Evolutionary conservation across 2,329 filamentous ascomycete species (phyloP).

Genomic region (Cryphonectria parasitica): DNA sequence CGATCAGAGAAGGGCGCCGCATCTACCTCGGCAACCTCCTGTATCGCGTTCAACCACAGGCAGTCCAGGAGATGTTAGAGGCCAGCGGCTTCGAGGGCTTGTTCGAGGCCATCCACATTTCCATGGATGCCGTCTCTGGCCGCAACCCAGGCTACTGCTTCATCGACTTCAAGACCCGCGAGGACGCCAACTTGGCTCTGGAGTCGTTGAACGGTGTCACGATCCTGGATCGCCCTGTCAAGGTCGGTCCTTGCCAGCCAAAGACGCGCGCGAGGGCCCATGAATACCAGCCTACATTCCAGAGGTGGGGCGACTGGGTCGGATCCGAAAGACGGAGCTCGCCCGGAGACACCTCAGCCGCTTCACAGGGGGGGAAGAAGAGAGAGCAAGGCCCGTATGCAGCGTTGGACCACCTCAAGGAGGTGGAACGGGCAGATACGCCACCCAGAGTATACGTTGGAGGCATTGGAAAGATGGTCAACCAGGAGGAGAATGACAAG

Average conservation of each 20-base stretch:
- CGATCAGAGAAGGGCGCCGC: slow-evolving; percentile 37
- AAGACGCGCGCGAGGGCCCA: slow-evolving; percentile 40
- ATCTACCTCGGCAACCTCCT: slow-evolving; percentile 70
- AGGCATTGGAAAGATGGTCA: slow-evolving; percentile 52
- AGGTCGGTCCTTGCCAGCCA: slow-evolving; percentile 67
- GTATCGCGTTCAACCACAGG: slow-evolving; percentile 51
- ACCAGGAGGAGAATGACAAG: slow-evolving; percentile 50
- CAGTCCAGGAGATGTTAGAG: slow-evolving; percentile 42
- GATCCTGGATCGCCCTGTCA: slow-evolving; percentile 62
- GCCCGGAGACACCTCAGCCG: not conserved
- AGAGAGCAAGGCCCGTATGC: slow-evolving; percentile 35
- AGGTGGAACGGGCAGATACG: slow-evolving; percentile 37
- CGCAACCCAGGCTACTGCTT: slow-evolving; percentile 70
- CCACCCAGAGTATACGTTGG: slow-evolving; percentile 54
- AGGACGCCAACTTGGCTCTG: slow-evolving; percentile 62
- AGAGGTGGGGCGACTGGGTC: slow-evolving; percentile 52
- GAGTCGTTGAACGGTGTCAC: slow-evolving; percentile 56
- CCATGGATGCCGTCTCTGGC: slow-evolving; percentile 68
- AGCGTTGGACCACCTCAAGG: slow-evolving; percentile 39
- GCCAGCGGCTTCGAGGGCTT: slow-evolving; percentile 41
- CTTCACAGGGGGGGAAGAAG: slow-evolving; percentile 6
- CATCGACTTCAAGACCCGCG: slow-evolving; percentile 52
- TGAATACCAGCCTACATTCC: slow-evolving; percentile 37
- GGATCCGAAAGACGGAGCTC: not conserved
- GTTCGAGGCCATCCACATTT: slow-evolving; percentile 66